Percentiles rank a stretch among this genome's conserved stretches.
Conservation (phyloP, 225 moss, liverwort and hornwort genomes). For the Polytrichum commune region DNA sequence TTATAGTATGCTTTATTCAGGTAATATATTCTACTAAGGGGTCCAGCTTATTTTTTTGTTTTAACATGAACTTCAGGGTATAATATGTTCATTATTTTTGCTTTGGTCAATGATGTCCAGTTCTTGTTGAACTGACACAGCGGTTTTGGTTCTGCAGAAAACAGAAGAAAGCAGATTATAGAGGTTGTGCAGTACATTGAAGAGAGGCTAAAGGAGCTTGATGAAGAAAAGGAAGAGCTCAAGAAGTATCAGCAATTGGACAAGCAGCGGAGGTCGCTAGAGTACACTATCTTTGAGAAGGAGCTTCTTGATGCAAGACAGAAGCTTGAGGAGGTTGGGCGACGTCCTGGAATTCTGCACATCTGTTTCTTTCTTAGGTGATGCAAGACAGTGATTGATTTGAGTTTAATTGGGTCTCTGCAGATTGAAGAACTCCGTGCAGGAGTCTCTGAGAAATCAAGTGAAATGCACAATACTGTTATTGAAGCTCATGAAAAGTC, state of each 20-base stretch:
- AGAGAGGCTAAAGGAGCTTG: slow-evolving; percentile 85
- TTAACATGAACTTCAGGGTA: no score
- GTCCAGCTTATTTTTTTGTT: no score
- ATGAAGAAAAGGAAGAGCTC: slow-evolving; percentile 96
- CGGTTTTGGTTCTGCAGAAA: slow-evolving; percentile 38
- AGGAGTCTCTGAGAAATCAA: slow-evolving; percentile 92
- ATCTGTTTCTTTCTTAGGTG: no score
- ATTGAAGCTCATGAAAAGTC: slow-evolving; percentile 83
- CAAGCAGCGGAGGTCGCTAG: slow-evolving; percentile 82
- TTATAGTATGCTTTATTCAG: no score
- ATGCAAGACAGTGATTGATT: no score
- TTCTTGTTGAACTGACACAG: not conserved
- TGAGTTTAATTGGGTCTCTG: slow-evolving; percentile 2
- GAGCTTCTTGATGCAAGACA: slow-evolving; percentile 89
- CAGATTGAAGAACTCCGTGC: slow-evolving; percentile 91
- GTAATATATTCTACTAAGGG: no score
- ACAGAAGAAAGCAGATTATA: slow-evolving; percentile 88
- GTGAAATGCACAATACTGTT: slow-evolving; percentile 87
- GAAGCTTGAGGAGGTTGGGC: slow-evolving; percentile 83
- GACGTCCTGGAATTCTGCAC: not conserved
- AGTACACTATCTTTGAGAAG: slow-evolving; percentile 95
- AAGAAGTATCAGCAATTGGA: slow-evolving; percentile 90
- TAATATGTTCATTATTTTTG: no score
- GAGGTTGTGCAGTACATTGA: slow-evolving; percentile 92
- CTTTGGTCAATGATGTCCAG: no score